Evolutionary conservation across 1,284 basidiomycete genomes (phyloP).

Genomic region (Sutorius eximius): DNA sequence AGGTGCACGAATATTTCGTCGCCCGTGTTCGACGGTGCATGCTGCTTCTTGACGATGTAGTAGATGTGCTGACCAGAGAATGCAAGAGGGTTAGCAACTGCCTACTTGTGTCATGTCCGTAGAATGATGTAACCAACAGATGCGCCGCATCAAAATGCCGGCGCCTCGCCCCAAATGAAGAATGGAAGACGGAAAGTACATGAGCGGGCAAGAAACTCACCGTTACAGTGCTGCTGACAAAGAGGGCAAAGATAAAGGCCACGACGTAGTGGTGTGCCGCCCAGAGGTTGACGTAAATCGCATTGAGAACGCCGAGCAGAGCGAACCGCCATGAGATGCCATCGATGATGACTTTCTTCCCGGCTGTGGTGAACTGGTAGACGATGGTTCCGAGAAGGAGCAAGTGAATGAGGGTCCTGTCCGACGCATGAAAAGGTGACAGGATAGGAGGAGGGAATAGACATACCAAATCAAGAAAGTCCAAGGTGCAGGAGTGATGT

Average conservation of each 20-base stretch:
- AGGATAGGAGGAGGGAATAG: constrained; percentile 14
- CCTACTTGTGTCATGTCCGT: constrained; percentile 7
- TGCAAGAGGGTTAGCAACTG: constrained; percentile 12
- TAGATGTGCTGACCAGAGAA: constrained; percentile 71
- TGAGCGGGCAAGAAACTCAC: constrained; percentile 37
- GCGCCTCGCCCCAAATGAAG: constrained; percentile 8
- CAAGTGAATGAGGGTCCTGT: constrained; percentile 81
- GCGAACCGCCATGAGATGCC: constrained; percentile 89
- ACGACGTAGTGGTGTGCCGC: constrained; percentile 66
- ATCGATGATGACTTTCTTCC: constrained; percentile 81
- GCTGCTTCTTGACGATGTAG: constrained; percentile 86
- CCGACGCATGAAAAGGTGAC: constrained; percentile 14
- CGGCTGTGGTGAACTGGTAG: constrained; percentile 86
- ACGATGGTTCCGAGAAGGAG: constrained; percentile 85
- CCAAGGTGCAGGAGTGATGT: constrained; percentile 88
- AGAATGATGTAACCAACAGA: constrained; percentile 3
- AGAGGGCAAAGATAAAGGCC: constrained; percentile 84
- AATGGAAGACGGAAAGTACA: constrained; percentile 9
- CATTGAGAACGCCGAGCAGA: constrained; percentile 79
- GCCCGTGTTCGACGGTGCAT: constrained; percentile 59
- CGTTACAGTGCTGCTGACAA: constrained; percentile 80
- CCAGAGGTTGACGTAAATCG: constrained; percentile 85
- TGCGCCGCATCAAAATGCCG: constrained; percentile 4
- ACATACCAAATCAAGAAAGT: constrained; percentile 78
- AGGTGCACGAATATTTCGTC: constrained; percentile 84